Base-by-base conservation (phyloP, 805 yeast species). In the Yarrowia porcina region DNA sequence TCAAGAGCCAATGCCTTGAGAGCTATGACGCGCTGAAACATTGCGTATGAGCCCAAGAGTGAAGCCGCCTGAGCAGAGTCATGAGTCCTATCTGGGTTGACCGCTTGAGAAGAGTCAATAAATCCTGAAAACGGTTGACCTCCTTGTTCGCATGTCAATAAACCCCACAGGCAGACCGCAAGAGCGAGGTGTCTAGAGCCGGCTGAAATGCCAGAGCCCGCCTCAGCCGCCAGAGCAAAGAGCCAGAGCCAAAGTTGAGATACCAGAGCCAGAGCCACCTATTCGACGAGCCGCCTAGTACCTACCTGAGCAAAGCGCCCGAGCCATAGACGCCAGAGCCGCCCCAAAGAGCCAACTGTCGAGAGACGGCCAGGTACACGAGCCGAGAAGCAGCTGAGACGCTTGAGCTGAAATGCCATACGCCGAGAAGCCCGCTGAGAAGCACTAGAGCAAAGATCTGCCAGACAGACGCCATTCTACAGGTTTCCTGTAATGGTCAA, bases 151-250 rank as follows among this genome's bases (percentile, higher is more conserved):
- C 44, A 13, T 6, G 44, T 20, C 44, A 39, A 39, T 39, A 21
- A 41, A 42, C n/a, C 47, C 47, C 20, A 4, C 10, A 17, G 50
- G 50, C 33, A 27, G 50, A 44, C 50, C 50, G 50, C 21, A 44
- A 44, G 50, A 44, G 50, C 50, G 50, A 44, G 49, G 33, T 39
- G 44, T 42, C 49, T 25, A 42, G 50, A 44, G 50, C 50, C 50
- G 50, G 50, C 50, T 44, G 50, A 44, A 44, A 44, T 17, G 50
- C 50, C 33, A 44, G 50, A 27, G 50, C 50, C 50, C 27, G 44
- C 49, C 50, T 44, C 50, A 44, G 50, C 50, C 52, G 52, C 52
- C 52, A 45, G 52, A 44, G 49, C 49, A 2, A 44, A 44, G 49
- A 25, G 49, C 49, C 49, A 25, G 49, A 32, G n/a, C n/a, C n/a